Conservation (phyloP, 2,329 filamentous ascomycete species). For the Chrysosporium keratinophilum region DNA sequence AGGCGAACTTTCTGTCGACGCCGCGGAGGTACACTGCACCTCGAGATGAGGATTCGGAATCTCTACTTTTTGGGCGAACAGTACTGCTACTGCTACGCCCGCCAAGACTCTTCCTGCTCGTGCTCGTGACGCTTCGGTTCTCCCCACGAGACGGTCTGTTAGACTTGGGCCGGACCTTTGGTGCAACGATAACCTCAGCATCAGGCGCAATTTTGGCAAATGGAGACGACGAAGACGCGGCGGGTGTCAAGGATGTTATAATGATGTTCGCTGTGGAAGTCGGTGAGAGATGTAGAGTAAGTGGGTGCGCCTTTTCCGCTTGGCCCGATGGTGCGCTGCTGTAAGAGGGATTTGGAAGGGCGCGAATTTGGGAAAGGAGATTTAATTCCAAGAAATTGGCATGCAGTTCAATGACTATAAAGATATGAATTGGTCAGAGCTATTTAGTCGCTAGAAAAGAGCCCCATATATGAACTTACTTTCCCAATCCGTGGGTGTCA, state of each 20-base stretch:
- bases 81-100: constrained; percentile 65
- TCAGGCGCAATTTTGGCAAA: constrained; percentile 92
- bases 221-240: constrained; percentile 54
- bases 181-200: constrained; percentile 93
- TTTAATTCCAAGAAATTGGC: constrained; percentile 93
- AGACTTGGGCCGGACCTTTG: constrained; percentile 69
- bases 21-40: constrained; percentile 63
- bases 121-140: constrained; percentile 67
- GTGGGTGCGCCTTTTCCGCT: constrained; percentile 55
- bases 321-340: constrained; percentile 39
- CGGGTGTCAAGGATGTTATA: constrained; percentile 70
- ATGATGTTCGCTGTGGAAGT: constrained; percentile 91
- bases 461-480: constrained; percentile 40
- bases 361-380: constrained; percentile 82
- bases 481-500: constrained; percentile 95
- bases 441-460: not conserved
- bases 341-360: constrained; percentile 74
- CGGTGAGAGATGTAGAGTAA: constrained; percentile 86
- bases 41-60: constrained; percentile 51
- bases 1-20: constrained; percentile 58
- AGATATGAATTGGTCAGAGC: constrained; percentile 14
- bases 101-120: constrained; percentile 61
- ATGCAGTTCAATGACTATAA: constrained; percentile 76
- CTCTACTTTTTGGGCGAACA: constrained; percentile 47
- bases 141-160: constrained; percentile 56